These are phyloP conservation scores for Infundibulicybe gibba DNA, from an alignment of 768 basidiomycete species.

Conservation along the genomic window DNA sequence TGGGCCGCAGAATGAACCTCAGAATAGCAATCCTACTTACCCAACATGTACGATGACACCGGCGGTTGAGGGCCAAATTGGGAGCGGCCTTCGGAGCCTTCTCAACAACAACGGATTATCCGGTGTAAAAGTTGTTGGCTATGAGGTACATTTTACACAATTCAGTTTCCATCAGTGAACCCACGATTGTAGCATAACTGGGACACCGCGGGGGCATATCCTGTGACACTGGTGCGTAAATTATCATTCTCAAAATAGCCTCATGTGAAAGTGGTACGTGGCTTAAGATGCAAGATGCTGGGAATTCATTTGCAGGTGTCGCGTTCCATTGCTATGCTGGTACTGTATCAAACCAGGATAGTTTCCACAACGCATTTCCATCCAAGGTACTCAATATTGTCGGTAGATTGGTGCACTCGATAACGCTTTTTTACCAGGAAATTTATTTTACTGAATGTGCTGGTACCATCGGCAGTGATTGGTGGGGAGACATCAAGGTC, in stretches of 20 bases:
- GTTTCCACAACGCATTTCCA: slow-evolving; percentile 15
- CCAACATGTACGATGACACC: slow-evolving; percentile 59
- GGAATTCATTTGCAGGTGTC: slow-evolving; percentile 56
- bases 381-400: slow-evolving; percentile 19
- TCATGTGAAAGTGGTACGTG: not conserved
- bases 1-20: slow-evolving; percentile 38
- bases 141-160: slow-evolving; percentile 9
- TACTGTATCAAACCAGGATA: slow-evolving; percentile 9
- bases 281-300: slow-evolving; percentile 47
- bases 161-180: slow-evolving; percentile 6
- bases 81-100: slow-evolving; percentile 47
- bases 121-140: slow-evolving; percentile 57
- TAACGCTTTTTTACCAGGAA: slow-evolving; percentile 21
- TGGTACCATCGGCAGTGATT: slow-evolving; percentile 63
- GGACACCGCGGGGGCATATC: slow-evolving; percentile 61
- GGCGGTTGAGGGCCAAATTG: slow-evolving; percentile 56
- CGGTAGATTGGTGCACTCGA: slow-evolving; percentile 32
- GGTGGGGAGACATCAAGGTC: slow-evolving; percentile 82
- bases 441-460: slow-evolving; percentile 62
- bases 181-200: slow-evolving; percentile 61
- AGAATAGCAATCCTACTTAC: slow-evolving; percentile 62
- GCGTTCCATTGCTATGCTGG: slow-evolving; percentile 69
- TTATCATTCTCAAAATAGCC: no score
- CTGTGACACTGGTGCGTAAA: slow-evolving; percentile 40
- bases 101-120: slow-evolving; percentile 63